A percentile compares a stretch with the other conserved stretches of the same genome.
These are phyloP conservation scores for Dryadomyces quercivorus DNA, from an alignment of 2,329 filamentous ascomycete genomes.

Conservation along the genomic window DNA sequence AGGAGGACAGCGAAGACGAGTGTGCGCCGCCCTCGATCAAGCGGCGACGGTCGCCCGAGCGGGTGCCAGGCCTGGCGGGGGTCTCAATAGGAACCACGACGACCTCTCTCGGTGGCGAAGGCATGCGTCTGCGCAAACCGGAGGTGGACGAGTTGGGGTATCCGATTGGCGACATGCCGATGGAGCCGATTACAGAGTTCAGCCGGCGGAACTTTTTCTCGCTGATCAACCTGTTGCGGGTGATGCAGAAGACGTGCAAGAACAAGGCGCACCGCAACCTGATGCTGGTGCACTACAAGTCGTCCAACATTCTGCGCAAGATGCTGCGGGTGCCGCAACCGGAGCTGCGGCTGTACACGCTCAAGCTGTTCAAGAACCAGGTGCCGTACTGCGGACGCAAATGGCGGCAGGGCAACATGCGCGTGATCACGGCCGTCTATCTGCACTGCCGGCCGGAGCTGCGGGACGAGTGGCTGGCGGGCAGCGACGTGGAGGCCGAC, in stretches of 20 bases:
- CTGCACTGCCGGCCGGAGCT: conserved; percentile 86
- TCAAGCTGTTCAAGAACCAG: conserved; percentile 97
- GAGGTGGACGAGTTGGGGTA: conserved; percentile 82
- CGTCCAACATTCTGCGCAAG: conserved; percentile 81
- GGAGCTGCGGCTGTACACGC: conserved; percentile 78
- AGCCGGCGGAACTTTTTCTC: conserved; percentile 93
- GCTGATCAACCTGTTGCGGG: conserved; percentile 84
- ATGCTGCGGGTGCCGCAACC: conserved; percentile 82
- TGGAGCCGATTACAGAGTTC: conserved; percentile 73
- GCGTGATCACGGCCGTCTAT: conserved; percentile 94
- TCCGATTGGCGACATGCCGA: conserved; percentile 54
- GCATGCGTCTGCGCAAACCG: conserved; percentile 25
- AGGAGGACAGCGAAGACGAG: conserved; percentile 56
- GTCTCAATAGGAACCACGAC: background rate
- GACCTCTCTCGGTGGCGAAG: background rate
- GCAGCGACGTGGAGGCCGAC: conserved; percentile 82
- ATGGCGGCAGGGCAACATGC: conserved; percentile 97
- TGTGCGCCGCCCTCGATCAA: conserved; percentile 75
- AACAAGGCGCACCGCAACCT: conserved; percentile 91
- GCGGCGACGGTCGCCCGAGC: conserved; percentile 37
- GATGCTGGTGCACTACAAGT: conserved; percentile 91
- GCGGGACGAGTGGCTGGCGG: conserved; percentile 87
- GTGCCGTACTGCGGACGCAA: conserved; percentile 97
- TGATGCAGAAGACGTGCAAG: conserved; percentile 96
- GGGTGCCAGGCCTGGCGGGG: conserved; percentile 8